Evolutionary conservation across 1,139 yeast species (phyloP).

Genomic region (Zygosaccharomyces pseudobailii): DNA sequence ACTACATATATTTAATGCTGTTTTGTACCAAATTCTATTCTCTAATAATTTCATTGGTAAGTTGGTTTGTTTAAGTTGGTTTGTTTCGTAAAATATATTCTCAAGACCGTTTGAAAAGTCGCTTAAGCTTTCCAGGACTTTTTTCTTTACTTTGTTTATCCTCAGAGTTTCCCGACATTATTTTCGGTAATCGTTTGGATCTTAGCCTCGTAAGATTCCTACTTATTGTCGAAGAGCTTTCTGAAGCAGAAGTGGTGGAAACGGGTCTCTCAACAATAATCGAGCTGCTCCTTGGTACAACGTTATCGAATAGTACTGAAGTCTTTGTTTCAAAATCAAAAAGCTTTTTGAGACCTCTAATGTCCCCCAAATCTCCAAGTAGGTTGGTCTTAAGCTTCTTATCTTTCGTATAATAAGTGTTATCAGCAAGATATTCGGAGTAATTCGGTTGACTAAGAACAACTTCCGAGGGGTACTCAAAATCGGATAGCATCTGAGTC

Average conservation of each 20-base stretch:
- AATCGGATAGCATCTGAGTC: conserved; percentile 23
- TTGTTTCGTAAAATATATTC: no score
- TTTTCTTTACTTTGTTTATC: neutral
- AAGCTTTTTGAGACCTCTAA: conserved; percentile 13
- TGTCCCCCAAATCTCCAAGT: conserved; percentile 10
- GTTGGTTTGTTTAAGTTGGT: no score
- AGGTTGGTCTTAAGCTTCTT: conserved; percentile 14
- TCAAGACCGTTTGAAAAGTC: conserved; percentile 8
- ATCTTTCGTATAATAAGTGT: conserved; percentile 14
- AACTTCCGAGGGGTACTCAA: conserved; percentile 26
- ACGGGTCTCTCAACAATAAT: neutral
- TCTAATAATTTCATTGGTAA: no score
- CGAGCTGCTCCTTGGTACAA: conserved; percentile 4
- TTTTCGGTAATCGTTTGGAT: conserved; percentile 3
- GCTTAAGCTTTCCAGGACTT: conserved; percentile 2
- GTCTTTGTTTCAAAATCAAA: conserved; percentile 8
- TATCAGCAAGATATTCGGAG: conserved; percentile 17
- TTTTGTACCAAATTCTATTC: no score
- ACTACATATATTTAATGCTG: neutral
- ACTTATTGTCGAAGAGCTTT: conserved; percentile 2
- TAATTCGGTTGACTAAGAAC: conserved; percentile 16
- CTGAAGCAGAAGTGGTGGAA: conserved; percentile 1
- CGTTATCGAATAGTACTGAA: conserved; percentile 5
- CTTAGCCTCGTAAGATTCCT: conserved; percentile 8
- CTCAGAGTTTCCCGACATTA: conserved; percentile 1